phyloP scores from a whole-genome alignment of 2,329 filamentous ascomycete species.

The Stemphylium beticola region DNA sequence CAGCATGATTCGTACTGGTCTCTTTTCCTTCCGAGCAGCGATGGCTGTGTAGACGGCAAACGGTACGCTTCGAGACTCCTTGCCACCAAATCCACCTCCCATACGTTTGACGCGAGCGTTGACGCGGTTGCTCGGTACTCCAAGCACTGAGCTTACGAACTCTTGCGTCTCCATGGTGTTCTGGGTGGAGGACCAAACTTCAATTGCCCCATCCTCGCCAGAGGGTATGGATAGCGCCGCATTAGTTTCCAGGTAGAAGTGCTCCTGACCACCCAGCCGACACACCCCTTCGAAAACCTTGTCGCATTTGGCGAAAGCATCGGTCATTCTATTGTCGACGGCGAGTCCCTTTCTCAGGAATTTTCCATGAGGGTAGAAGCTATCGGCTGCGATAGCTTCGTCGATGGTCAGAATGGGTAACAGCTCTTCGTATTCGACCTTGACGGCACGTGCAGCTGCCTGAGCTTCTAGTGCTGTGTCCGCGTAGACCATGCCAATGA shows the following conservation, averaged over 20 bases:
- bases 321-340: slow-evolving; percentile 61
- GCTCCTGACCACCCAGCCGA: slow-evolving; percentile 92
- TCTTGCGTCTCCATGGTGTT: slow-evolving; percentile 51
- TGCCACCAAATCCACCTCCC: slow-evolving; percentile 92
- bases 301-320: slow-evolving; percentile 77
- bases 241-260: slow-evolving; percentile 95
- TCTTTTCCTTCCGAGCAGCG: slow-evolving; percentile 81
- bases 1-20: slow-evolving; percentile 89
- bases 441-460: slow-evolving; percentile 81
- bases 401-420: slow-evolving; percentile 90
- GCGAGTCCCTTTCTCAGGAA: slow-evolving; percentile 77
- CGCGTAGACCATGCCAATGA: slow-evolving; percentile 87
- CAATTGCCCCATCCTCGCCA: slow-evolving; percentile 89
- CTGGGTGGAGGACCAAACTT: slow-evolving; percentile 67
- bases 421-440: slow-evolving; percentile 85
- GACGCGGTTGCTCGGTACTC: slow-evolving; percentile 85
- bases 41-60: slow-evolving; percentile 82
- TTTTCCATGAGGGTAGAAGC: slow-evolving; percentile 80
- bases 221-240: slow-evolving; percentile 85
- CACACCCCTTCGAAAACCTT: slow-evolving; percentile 82
- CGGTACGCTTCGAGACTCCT: slow-evolving; percentile 85
- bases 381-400: slow-evolving; percentile 86
- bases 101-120: slow-evolving; percentile 88
- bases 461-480: slow-evolving; percentile 77
- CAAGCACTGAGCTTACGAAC: slow-evolving; percentile 82